Base-by-base conservation (phyloP, 2,329 filamentous ascomycete species). In the Cercospora citrullina region DNA sequence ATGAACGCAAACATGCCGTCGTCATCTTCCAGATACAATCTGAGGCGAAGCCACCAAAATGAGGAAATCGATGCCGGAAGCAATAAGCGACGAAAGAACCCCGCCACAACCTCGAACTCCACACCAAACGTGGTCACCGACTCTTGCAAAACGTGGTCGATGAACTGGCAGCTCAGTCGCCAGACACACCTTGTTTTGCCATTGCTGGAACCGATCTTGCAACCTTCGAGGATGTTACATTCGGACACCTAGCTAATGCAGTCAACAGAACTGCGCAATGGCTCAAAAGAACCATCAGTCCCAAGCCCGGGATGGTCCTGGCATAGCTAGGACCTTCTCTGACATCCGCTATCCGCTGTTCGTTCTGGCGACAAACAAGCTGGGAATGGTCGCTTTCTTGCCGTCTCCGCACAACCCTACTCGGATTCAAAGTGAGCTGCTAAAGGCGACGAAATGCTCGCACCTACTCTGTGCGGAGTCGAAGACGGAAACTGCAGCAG, bases 241-340 rank as follows among this genome's bases (percentile, higher is more conserved):
- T 60, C 16, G 39, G 21, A 26, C 57, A 10, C 7, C 42, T 60
- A 9, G 64, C 64, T 28, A 60, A 65, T 30, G 57, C 64, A 23
- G 57, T 65, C 42, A 61, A 61, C 33, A 23, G 28, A 26, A 33
- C 55, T 28, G 36, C 64, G 36, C 55, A 39, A 39, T 65, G 64
- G 64, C 64, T 65, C 21, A 18, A 60, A 53, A n/a, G 21, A 26
- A 30, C 9, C 16, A 4, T 53, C 12, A 10, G 4, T 30, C 16
- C 12, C 28, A 10, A 51, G 26, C n/a, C 26, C n/a, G 33, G 63
- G 12, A 65, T 2, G 21, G 23, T 33, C 12, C 14, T 60, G 16
- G 63, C 63, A 18, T 65, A 61, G 26, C 55, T 65, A 9, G 63
- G 63, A 7, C 55, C 63, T 5, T 60, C 63, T 33, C 63, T 33